phyloP scores from a whole-genome alignment of 768 basidiomycete species.

The Suillus tomentosus region DNA sequence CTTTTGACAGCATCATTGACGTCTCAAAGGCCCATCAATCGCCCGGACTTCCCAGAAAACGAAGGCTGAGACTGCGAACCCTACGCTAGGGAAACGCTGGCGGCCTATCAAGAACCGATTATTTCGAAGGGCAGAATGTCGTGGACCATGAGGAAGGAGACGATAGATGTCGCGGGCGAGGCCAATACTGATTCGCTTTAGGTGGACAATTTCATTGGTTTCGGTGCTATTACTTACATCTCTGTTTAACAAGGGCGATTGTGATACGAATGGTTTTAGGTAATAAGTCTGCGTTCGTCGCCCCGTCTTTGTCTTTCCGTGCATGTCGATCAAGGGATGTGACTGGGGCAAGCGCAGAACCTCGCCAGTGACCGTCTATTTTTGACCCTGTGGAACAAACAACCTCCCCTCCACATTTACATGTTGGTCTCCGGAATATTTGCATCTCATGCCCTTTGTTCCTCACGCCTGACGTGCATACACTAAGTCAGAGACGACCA shows the following conservation, averaged over 20 bases:
- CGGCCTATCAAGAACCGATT: background rate
- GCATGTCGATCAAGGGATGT: background rate
- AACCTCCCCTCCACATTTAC: background rate
- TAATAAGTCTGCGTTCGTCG: background rate
- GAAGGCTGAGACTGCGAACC: slow-evolving; percentile 21
- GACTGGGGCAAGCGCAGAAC: background rate
- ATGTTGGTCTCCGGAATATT: background rate
- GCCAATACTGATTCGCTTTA: background rate
- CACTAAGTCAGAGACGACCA: background rate
- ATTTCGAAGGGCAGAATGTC: slow-evolving; percentile 15
- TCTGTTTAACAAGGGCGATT: background rate
- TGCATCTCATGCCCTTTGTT: no score
- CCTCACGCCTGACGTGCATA: background rate
- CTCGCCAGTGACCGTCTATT: background rate
- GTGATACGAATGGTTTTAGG: background rate
- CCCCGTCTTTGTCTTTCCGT: background rate
- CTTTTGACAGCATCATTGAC: no score
- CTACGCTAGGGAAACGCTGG: slow-evolving; percentile 29
- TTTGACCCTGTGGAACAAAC: background rate
- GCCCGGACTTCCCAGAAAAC: slow-evolving; percentile 13
- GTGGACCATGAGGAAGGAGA: no score
- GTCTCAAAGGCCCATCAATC: slow-evolving; percentile 33
- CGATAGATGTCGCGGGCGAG: no score
- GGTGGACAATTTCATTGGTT: background rate
- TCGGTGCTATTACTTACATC: background rate